phyloP scores from a whole-genome alignment of 2,329 filamentous ascomycete species.

The Neonectria magnoliae region DNA sequence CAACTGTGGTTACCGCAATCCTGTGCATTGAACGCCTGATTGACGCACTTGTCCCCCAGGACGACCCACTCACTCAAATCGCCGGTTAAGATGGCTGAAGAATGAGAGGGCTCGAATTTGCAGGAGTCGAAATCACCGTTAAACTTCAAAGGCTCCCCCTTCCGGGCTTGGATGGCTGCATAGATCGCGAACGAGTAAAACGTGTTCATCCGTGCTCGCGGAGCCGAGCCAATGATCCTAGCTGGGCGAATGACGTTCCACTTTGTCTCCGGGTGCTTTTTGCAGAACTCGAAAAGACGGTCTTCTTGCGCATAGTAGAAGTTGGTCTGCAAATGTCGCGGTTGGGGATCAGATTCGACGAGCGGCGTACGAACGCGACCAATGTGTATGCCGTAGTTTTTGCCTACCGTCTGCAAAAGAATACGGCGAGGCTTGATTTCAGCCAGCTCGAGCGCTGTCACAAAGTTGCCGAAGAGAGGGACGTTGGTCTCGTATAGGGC shows the following conservation, averaged over 20 bases:
- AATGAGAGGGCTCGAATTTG: conserved; percentile 1
- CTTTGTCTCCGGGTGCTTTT: not conserved
- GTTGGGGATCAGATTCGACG: conserved; percentile 17
- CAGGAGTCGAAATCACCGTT: not conserved
- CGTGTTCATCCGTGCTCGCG: not conserved
- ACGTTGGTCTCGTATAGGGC: not conserved
- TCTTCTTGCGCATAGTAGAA: conserved; percentile 19
- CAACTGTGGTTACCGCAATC: not conserved
- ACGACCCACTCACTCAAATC: conserved; percentile 19
- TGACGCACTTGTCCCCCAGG: conserved; percentile 1
- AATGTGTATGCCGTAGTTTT: conserved; percentile 20
- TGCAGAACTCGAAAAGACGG: not conserved
- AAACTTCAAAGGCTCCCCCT: conserved; percentile 4
- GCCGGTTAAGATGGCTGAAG: not conserved
- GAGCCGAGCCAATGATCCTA: not conserved
- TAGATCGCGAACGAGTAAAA: conserved; percentile 2
- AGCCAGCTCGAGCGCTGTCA: not conserved
- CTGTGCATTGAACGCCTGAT: conserved; percentile 11
- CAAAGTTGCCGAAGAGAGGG: conserved; percentile 7
- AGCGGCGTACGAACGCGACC: conserved; percentile 12
- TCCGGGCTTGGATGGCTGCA: conserved; percentile 5
- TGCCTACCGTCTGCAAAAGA: conserved; percentile 15
- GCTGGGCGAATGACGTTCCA: conserved; percentile 14
- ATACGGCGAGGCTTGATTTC: not conserved
- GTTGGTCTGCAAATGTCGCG: not conserved